phyloP scores from a whole-genome alignment of 2,329 filamentous ascomycete genomes.

The Chlorencoelia australis region DNA sequence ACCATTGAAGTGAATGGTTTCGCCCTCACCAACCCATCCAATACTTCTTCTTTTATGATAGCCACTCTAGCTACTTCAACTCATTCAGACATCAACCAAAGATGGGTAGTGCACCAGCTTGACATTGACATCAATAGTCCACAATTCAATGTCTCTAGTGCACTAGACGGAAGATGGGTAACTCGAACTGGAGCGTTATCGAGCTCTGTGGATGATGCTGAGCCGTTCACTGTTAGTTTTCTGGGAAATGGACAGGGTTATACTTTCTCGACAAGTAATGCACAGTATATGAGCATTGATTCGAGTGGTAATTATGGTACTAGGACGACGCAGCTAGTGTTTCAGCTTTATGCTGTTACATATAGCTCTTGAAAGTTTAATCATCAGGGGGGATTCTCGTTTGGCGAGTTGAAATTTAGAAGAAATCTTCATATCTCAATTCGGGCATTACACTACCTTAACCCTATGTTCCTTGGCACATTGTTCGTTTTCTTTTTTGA shows the following conservation, averaged over 20 bases:
- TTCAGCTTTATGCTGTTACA: too few species aligned
- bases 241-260: constrained; percentile 10
- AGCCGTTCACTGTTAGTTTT: constrained; percentile 8
- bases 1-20: constrained; percentile 36
- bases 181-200: not conserved
- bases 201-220: not conserved
- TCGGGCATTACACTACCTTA: too few species aligned
- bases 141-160: constrained; percentile 32
- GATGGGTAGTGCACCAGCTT: constrained; percentile 39
- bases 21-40: constrained; percentile 34
- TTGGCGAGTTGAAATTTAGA: too few species aligned
- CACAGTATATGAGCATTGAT: not conserved
- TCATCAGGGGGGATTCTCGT: too few species aligned
- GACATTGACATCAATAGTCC: constrained; percentile 18
- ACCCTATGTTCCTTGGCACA: too few species aligned
- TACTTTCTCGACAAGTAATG: not conserved
- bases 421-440: too few species aligned
- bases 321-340: too few species aligned
- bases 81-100: constrained; percentile 34
- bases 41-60: constrained; percentile 4
- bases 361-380: too few species aligned
- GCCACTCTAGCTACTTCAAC: constrained; percentile 20
- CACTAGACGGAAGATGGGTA: constrained; percentile 30
- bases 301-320: too few species aligned
- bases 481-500: too few species aligned